Base-by-base conservation (phyloP, 1,284 basidiomycete species). In the Puccinia horiana region DNA sequence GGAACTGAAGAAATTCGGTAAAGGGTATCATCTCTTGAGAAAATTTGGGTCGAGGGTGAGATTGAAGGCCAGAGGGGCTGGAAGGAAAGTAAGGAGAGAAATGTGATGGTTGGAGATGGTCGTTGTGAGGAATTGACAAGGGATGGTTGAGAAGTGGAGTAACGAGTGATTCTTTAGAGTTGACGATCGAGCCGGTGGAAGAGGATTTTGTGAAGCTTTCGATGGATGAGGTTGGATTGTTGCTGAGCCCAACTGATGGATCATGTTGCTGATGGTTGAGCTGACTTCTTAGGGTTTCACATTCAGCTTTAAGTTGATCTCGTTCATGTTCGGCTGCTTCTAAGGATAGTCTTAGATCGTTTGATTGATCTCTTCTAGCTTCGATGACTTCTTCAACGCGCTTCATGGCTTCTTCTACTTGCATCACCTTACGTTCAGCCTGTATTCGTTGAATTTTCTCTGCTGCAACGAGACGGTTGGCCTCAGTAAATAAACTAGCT, bases 361-460 rank as follows among this genome's bases (percentile, higher is more conserved):
- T 94, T 89, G 96, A 91, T 86, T 95, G 92, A 29, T 89, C 88
- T 86, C 97, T 95, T 91, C 97, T 92, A 61, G 91, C 89, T 76
- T 91, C 89, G 37, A 97, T 92, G 11, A 93, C 92, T 83, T 95
- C 93, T 87, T 98, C 95, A 0, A 95, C 93, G 52, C 92, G 91
- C 84, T 91, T 91, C 83, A 97, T 88, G 4, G 93, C 92, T 61
- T 90, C 89, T 87, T 98, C 94, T 11, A 95, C 91, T 69, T 92
- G 91, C 77, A 91, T 90, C 12, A 93, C 92, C 85, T 95, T 94
- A 70, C 92, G 90, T 86, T 97, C 94, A 85, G 94, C 94, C 83
- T 90, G 89, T 0, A 93, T 92, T 1, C 90, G 87, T 14, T 90
- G 90, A 83, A 93, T 90, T 8, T 95, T 91, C 67, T 96, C 96